Conservation (phyloP, 179 eudicot species). For the Heliamphora pulchella region DNA sequence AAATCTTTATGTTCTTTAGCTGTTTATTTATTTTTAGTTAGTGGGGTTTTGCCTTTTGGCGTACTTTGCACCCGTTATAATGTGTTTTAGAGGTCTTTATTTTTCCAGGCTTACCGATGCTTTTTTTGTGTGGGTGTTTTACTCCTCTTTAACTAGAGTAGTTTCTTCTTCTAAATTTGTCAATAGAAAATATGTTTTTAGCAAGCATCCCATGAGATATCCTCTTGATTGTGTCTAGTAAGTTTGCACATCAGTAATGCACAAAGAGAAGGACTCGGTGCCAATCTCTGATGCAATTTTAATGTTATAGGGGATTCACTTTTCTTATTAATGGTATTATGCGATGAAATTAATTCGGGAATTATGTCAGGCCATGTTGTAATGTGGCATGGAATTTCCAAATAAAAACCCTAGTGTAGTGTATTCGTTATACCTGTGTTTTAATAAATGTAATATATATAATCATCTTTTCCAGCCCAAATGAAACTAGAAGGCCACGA, state of each 20-base stretch:
- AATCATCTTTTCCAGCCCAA: conserved; percentile 53
- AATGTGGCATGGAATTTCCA: neutral
- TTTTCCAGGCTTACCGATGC: neutral
- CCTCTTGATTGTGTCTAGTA: neutral
- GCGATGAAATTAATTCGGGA: neutral
- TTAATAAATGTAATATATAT: neutral
- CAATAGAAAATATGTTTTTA: neutral
- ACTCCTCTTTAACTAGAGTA: conserved; percentile 4
- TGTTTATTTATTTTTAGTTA: neutral
- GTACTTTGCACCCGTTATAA: neutral
- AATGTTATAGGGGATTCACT: neutral
- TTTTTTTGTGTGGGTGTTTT: neutral
- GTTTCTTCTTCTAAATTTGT: neutral
- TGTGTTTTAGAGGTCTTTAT: neutral
- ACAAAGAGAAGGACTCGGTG: too few species aligned
- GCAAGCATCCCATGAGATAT: neutral
- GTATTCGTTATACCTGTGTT: neutral
- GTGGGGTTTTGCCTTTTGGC: neutral
- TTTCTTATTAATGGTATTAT: neutral
- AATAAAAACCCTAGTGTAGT: neutral
- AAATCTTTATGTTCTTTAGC: neutral
- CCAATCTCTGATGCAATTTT: neutral
- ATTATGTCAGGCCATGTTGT: neutral
- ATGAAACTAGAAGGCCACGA: conserved; percentile 72
- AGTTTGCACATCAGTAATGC: neutral